Evolutionary conservation across 2,329 filamentous ascomycete species (phyloP).

Genomic region (Metarhizium anisopliae): DNA sequence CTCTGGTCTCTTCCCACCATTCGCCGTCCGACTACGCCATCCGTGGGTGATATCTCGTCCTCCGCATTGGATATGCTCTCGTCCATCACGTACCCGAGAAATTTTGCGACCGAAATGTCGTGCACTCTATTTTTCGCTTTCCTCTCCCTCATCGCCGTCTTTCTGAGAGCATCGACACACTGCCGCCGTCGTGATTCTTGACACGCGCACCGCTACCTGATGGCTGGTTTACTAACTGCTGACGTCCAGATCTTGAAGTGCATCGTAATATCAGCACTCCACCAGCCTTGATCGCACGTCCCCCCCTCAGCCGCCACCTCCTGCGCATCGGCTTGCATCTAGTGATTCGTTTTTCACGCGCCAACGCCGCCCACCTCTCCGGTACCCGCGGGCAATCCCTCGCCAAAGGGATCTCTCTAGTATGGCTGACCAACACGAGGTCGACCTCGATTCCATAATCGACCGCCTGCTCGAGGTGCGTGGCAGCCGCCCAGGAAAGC

Average conservation of each 20-base stretch:
- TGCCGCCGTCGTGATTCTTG: not conserved
- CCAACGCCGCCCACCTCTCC: conserved; percentile 12
- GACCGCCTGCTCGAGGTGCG: conserved; percentile 95
- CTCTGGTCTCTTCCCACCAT: conserved; percentile 3
- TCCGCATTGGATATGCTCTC: not conserved
- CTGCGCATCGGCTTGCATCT: conserved; percentile 19
- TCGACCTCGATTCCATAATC: conserved; percentile 99
- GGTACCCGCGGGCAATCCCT: conserved; percentile 30
- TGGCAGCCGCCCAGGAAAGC: conserved; percentile 95
- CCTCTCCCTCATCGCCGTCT: not conserved
- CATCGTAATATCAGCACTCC: conserved; percentile 17
- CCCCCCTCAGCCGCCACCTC: conserved; percentile 19
- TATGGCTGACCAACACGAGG: conserved; percentile 68
- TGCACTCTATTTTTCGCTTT: not conserved
- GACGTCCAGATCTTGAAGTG: conserved; percentile 21
- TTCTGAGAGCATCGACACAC: not conserved
- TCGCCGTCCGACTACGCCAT: not conserved
- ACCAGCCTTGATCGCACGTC: conserved; percentile 14
- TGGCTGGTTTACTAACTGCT: conserved; percentile 1
- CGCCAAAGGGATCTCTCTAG: conserved; percentile 25
- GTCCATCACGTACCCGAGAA: not conserved
- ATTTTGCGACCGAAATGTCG: not conserved
- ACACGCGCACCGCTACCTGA: not conserved
- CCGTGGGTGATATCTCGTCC: not conserved
- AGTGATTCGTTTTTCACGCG: conserved; percentile 15